These are phyloP conservation scores for Paspalum vaginatum DNA, from an alignment of 176 grass and related monocot genomes.

Conservation along the genomic window DNA sequence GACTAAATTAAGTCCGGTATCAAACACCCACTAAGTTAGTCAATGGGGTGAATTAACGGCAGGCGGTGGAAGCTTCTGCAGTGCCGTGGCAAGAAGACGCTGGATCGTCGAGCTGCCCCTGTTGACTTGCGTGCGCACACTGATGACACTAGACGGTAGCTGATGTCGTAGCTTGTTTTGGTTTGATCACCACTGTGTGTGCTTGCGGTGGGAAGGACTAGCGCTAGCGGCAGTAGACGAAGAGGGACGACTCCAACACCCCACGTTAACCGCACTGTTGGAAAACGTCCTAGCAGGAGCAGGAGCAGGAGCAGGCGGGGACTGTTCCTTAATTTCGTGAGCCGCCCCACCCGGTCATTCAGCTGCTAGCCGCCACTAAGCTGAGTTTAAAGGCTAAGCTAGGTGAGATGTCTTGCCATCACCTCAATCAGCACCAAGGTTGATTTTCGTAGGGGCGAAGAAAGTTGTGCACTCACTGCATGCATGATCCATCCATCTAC, in stretches of 20 bases:
- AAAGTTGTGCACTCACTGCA: neutral
- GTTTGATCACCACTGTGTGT: neutral
- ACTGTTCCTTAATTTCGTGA: slow-evolving; percentile 29
- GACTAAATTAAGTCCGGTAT: too few species aligned
- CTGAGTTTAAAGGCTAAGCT: slow-evolving; percentile 43
- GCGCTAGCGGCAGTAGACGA: too few species aligned
- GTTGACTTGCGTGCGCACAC: slow-evolving; percentile 21
- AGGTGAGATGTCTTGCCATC: slow-evolving; percentile 47
- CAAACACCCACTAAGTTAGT: too few species aligned
- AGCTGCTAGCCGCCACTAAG: slow-evolving; percentile 1
- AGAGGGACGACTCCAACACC: neutral
- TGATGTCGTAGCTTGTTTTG: neutral
- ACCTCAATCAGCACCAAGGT: slow-evolving; percentile 19
- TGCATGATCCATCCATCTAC: slow-evolving; percentile 12
- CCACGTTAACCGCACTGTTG: neutral
- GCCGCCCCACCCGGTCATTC: neutral
- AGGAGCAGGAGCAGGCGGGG: too few species aligned
- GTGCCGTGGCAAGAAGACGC: neutral
- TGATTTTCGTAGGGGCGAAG: slow-evolving; percentile 26
- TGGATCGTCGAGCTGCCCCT: neutral
- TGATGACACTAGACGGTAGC: too few species aligned
- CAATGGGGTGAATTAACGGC: slow-evolving; percentile 25
- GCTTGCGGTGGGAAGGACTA: too few species aligned
- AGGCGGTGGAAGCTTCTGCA: slow-evolving; percentile 30
- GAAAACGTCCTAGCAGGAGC: too few species aligned